Base-by-base conservation (phyloP, 1,284 basidiomycete genomes). In the Marasmius tenuissimus region DNA sequence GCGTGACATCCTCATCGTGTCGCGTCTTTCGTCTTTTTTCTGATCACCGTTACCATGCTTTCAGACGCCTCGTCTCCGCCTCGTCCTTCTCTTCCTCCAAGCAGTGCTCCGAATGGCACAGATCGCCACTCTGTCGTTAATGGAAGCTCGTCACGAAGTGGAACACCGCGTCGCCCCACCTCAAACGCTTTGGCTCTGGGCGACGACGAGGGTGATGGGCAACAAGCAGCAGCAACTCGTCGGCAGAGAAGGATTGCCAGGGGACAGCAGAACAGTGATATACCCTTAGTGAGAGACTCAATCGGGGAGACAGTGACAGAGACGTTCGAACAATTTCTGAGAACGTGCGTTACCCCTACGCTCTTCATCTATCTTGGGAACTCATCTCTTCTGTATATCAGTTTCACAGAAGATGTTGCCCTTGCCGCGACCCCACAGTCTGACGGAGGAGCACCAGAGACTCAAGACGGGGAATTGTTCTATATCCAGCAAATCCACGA, bases 221-320 rank as follows among this genome's bases (percentile, higher is more conserved):
- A 20, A 22, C 57, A 81, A 33, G 78, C 77, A 8, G 75, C 76
- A 34, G 71, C 73, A 38, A 71, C 71, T 4, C 69, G 69, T 6
- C 75, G 78, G 45, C 79, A 78, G 61, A 77, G 83, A 58, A 77
- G 80, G 60, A 78, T 78, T 59, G 78, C 81, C 1, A 79, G 80
- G 61, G 79, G 79, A 27, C 84, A 85, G 66, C 75, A 76, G 12
- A 82, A 82, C 59, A 84, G 79, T 5, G 87, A 94, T 67, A 85
- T 96, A 0, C 92, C 94, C 0, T 78, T 93, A 55, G 95, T 98
- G 1, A 91, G 89, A 67, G 97, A 98, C 75, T 87, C 91, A 45
- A 94, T 97, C 12, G 96, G 96, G 57, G 96, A 98, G 76, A 93
- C 91, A 68, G 92, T 98, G 3, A 88, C 91, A 63, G 93, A 96